Percentiles rank a stretch among this genome's conserved stretches.
phyloP scores from a whole-genome alignment of 1,284 basidiomycete genomes.

The Irpex sp. region DNA sequence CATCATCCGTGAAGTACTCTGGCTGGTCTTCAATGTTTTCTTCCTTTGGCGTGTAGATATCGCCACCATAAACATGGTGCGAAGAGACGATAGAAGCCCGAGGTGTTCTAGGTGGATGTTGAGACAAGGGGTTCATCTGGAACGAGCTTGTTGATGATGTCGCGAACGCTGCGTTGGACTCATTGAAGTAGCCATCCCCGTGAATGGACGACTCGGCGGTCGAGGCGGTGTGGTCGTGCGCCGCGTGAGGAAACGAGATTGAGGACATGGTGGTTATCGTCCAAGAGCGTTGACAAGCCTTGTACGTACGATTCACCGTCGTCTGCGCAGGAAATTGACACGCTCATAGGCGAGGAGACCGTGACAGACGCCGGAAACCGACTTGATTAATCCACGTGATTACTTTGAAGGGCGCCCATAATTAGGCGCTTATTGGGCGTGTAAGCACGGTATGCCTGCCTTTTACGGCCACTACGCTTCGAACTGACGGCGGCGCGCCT shows the following conservation, averaged over 20 bases:
- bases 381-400: no score
- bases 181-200: constrained; percentile 37
- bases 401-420: no score
- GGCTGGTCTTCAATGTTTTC: constrained; percentile 35
- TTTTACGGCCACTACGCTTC: neutral
- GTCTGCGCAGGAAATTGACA: neutral
- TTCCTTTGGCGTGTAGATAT: constrained; percentile 36
- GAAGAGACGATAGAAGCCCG: constrained; percentile 43
- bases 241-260: constrained; percentile 35
- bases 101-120: constrained; percentile 73
- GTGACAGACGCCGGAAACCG: no score
- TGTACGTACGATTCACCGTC: neutral
- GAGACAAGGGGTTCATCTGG: constrained; percentile 75
- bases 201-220: constrained; percentile 29
- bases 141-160: constrained; percentile 45
- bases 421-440: neutral
- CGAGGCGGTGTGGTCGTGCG: constrained; percentile 24
- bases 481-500: neutral
- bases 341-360: neutral
- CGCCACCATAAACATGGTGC: constrained; percentile 33
- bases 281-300: neutral
- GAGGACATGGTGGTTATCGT: constrained; percentile 33
- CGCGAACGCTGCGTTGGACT: constrained; percentile 34
- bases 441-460: constrained; percentile 1
- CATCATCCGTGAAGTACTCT: constrained; percentile 41